These are phyloP conservation scores for Venturia oleaginea DNA, from an alignment of 2,329 filamentous ascomycete genomes.

Conservation along the genomic window DNA sequence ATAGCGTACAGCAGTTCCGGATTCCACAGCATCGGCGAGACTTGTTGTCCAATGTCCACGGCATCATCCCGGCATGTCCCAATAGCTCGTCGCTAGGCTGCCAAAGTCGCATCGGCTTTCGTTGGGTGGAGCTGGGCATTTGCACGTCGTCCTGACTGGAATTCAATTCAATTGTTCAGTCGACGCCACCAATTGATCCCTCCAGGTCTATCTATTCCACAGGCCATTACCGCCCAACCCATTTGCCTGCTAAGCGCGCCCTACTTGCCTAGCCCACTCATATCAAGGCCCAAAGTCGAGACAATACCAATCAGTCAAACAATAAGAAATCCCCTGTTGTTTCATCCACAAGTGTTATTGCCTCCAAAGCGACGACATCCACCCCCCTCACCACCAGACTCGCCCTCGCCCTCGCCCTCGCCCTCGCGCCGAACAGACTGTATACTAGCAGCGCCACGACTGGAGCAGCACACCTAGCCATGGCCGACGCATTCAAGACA, in stretches of 20 bases:
- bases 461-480: constrained; percentile 20
- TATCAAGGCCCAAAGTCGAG: not conserved
- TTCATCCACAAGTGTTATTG: not conserved
- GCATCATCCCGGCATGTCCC: not conserved
- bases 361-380: not conserved
- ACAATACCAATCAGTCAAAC: not conserved
- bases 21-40: not conserved
- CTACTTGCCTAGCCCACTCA: not conserved
- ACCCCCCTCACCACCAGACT: not conserved
- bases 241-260: constrained; percentile 2
- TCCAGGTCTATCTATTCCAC: not conserved
- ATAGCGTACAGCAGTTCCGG: not conserved
- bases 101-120: not conserved
- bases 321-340: not conserved
- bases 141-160: no score
- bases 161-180: no score
- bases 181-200: not conserved
- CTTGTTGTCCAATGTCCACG: not conserved
- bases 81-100: not conserved
- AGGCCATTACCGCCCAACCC: not conserved
- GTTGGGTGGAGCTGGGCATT: not conserved
- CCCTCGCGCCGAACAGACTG: not conserved
- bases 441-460: not conserved
- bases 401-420: no score
- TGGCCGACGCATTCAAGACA: constrained; percentile 54